phyloP scores from a whole-genome alignment of 331 rosid genomes.

The Pyracantha coccinea region DNA sequence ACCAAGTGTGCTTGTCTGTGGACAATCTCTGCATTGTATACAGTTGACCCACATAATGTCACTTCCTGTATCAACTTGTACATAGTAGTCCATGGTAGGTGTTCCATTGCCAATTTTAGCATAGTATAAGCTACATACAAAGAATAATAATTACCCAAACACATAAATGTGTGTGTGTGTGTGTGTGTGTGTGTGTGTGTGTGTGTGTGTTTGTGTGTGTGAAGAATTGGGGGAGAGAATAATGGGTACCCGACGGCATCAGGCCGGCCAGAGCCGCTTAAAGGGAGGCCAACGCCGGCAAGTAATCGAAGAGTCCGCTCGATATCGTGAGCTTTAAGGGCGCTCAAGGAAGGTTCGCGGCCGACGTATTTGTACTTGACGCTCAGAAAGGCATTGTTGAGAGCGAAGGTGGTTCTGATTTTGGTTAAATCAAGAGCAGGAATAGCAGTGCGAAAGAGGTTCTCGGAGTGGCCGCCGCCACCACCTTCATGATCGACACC shows the following conservation, averaged over 20 bases:
- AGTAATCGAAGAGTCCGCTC: slow-evolving; percentile 75
- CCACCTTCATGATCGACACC: neutral
- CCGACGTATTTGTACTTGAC: slow-evolving; percentile 76
- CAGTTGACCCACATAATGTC: slow-evolving; percentile 98
- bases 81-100: slow-evolving; percentile 76
- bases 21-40: slow-evolving; percentile 84
- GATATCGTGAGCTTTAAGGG: slow-evolving; percentile 75
- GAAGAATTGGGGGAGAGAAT: neutral
- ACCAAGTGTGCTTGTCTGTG: slow-evolving; percentile 76
- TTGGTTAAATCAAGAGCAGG: slow-evolving; percentile 11
- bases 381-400: slow-evolving; percentile 64
- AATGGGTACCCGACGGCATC: slow-evolving; percentile 61
- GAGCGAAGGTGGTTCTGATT: slow-evolving; percentile 14
- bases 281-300: slow-evolving; percentile 81
- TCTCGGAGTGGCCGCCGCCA: neutral
- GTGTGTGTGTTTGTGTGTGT: no score
- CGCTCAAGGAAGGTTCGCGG: slow-evolving; percentile 51
- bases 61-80: slow-evolving; percentile 94
- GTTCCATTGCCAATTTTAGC: slow-evolving; percentile 97
- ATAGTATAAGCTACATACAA: slow-evolving; percentile 66
- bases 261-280: slow-evolving; percentile 91
- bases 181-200: no score
- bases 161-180: no score
- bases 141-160: neutral
- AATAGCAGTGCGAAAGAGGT: neutral